A percentile compares a stretch with the other conserved stretches of the same genome.
phyloP scores from a whole-genome alignment of 2,329 filamentous ascomycete species.

The Penicillium olsonii region DNA sequence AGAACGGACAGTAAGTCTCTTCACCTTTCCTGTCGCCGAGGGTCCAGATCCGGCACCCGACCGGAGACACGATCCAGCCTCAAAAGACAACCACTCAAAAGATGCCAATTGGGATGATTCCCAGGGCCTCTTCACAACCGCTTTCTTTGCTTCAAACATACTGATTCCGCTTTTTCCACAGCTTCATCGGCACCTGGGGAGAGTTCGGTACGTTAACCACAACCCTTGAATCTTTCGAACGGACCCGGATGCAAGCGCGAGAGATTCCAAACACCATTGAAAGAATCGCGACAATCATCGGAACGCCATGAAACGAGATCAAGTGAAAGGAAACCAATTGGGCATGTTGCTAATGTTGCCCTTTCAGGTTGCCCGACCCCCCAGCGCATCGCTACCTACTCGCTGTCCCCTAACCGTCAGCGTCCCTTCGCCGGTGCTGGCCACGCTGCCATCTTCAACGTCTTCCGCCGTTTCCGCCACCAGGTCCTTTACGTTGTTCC shows the following conservation, averaged over 20 bases:
- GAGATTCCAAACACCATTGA: neutral
- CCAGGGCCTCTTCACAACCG: neutral
- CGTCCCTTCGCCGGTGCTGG: conserved; percentile 76
- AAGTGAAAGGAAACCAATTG: neutral
- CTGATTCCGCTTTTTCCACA: conserved; percentile 43
- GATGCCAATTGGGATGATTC: neutral
- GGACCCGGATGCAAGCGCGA: conserved; percentile 15
- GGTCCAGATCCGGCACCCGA: conserved; percentile 23
- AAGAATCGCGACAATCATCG: neutral
- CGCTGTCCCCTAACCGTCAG: conserved; percentile 84
- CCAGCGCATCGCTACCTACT: conserved; percentile 68
- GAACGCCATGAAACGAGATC: neutral
- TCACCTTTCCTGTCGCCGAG: conserved; percentile 3
- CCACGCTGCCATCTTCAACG: conserved; percentile 91
- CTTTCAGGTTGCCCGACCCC: conserved; percentile 38
- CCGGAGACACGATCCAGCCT: conserved; percentile 11
- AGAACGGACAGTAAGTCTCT: conserved; percentile 47
- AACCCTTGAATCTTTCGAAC: conserved; percentile 15
- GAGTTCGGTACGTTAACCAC: conserved; percentile 64
- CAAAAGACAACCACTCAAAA: neutral
- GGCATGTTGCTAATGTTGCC: conserved; percentile 2
- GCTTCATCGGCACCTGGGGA: conserved; percentile 75
- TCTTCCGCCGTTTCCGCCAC: conserved; percentile 77
- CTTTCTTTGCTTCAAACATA: neutral
- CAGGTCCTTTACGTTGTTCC: conserved; percentile 90